Evolutionary conservation across 2,329 filamentous ascomycete species (phyloP), one percentile per base, ranked within the genome.

Genomic region (Aspergillus jensenii): DNA sequence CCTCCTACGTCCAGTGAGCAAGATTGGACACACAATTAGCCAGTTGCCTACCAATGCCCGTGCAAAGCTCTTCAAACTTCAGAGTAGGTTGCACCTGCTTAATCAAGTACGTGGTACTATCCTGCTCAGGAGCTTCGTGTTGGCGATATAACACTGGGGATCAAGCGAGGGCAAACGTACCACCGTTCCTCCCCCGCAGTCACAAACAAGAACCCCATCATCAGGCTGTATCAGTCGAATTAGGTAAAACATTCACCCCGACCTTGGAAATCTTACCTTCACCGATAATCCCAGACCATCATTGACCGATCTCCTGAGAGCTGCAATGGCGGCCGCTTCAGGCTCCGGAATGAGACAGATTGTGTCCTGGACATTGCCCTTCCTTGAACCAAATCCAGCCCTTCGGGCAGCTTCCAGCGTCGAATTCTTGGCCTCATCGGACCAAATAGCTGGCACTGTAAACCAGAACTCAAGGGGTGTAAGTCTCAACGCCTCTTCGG

Each of bases 361-460:
- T 4, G 31, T 46, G 27, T 66, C 63, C 6, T 41, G n/a, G 8
- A 49, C 14, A 25, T 59, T 27, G 4, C 9, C 50, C 33, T 11
- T 45, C 25, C 37, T 56, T 14, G 31, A 15, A 12, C 52, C 57
- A 47, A 63, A 62, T 1, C 63, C 61, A 15, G 57, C 58, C 9
- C 23, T n/a, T 17, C 35, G 17, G 6, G 56, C 59, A 17, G 62
- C 59, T 11, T 58, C 40, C 6, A 44, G 21, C 9, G 58, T 67
- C 48, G 60, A 51, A 47, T 56, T 14, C 45, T 60, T 52, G 3
- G 68, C 70, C 17, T 56, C 37, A 35, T 71, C 67, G 11, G 64
- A 66, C 67, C 67, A 72, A n/a, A 71, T 66, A 3, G 69, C 70
- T 0, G 70, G 70, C 6, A 71, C 60, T 7, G 69, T 71, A 17